phyloP scores from a whole-genome alignment of 2,329 filamentous ascomycete species.

The Lizonia empirigonia region DNA sequence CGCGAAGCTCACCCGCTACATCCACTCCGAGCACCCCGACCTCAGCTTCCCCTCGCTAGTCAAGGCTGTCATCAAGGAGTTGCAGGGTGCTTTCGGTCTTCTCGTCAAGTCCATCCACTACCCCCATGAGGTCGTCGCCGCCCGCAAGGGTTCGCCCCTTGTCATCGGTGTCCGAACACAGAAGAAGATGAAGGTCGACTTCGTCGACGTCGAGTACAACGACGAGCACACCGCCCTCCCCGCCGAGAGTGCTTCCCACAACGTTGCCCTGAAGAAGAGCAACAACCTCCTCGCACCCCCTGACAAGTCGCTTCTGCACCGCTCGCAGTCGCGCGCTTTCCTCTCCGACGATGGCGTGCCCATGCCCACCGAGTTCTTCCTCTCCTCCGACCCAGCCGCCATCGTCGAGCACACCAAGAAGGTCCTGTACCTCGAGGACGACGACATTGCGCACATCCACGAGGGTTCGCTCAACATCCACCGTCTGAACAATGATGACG shows the following conservation, averaged over 20 bases:
- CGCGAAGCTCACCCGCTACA: constrained; percentile 97
- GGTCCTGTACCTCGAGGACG: constrained; percentile 98
- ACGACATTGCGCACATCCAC: constrained; percentile 99
- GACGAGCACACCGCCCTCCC: constrained; percentile 80
- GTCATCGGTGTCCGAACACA: constrained; percentile 96
- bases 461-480: constrained; percentile 99
- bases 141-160: constrained; percentile 96
- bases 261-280: constrained; percentile 89
- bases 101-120: constrained; percentile 98
- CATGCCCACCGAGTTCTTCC: constrained; percentile 98
- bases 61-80: constrained; percentile 97
- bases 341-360: constrained; percentile 98
- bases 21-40: constrained; percentile 90
- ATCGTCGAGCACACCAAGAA: constrained; percentile 99
- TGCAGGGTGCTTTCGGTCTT: constrained; percentile 96
- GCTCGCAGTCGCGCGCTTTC: constrained; percentile 97
- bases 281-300: constrained; percentile 74
- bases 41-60: constrained; percentile 96
- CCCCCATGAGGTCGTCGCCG: constrained; percentile 96
- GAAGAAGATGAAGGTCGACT: constrained; percentile 99
- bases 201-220: constrained; percentile 97
- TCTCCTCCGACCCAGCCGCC: constrained; percentile 96
- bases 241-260: constrained; percentile 93
- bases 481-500: constrained; percentile 94
- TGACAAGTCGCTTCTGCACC: constrained; percentile 97